phyloP scores from a whole-genome alignment of 2,329 filamentous ascomycete genomes.

The Colletotrichum gigasporum region DNA sequence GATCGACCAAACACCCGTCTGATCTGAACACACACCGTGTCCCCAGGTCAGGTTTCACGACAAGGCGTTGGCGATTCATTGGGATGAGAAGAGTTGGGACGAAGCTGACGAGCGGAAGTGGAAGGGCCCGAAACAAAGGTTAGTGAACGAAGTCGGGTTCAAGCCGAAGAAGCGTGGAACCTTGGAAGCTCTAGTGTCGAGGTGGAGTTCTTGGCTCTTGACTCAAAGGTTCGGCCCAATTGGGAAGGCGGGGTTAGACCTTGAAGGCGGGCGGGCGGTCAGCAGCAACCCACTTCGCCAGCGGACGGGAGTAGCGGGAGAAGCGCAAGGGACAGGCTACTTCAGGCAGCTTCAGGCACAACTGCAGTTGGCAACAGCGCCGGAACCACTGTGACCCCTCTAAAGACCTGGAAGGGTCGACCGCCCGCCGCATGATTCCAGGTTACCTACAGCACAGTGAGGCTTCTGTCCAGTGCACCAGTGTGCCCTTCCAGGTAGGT shows the following conservation, averaged over 20 bases:
- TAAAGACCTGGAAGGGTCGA: no score
- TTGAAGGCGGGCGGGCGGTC: no score
- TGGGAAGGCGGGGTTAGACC: slow-evolving; percentile 16
- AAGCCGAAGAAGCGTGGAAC: no score
- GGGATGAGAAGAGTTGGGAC: neutral
- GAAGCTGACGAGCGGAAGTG: neutral
- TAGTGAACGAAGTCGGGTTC: no score
- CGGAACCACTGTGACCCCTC: no score
- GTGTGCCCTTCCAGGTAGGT: neutral
- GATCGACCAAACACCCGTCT: neutral
- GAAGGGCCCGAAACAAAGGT: neutral
- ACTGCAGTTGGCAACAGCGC: no score
- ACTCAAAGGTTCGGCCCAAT: neutral
- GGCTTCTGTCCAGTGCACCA: no score
- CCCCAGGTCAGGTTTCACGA: neutral
- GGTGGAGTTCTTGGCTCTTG: neutral
- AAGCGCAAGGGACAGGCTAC: no score
- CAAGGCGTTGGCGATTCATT: neutral
- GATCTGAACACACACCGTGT: neutral
- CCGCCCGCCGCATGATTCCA: no score
- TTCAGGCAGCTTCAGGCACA: no score
- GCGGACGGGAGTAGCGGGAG: no score
- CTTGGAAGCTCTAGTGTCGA: neutral
- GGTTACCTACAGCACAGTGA: no score
- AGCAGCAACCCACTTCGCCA: neutral